These are phyloP conservation scores for Beauveria rudraprayagi DNA, from an alignment of 2,329 filamentous ascomycete species.

Conservation along the genomic window DNA sequence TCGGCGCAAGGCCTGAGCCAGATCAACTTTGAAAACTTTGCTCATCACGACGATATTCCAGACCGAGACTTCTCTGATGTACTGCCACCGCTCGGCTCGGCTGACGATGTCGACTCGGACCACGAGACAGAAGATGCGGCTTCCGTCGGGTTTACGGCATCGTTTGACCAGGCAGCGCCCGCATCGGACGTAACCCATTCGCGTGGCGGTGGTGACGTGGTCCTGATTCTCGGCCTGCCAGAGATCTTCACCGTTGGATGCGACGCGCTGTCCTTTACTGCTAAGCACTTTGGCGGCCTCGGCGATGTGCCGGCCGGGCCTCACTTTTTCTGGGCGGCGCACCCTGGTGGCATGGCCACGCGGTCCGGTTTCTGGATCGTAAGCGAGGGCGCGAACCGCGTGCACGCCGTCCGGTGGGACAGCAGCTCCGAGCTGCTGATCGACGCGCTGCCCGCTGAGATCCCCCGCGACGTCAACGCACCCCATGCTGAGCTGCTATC, in stretches of 20 bases:
- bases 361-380: constrained; percentile 53
- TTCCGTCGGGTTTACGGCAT: no score
- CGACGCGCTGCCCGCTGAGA: constrained; percentile 39
- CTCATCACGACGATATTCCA: neutral
- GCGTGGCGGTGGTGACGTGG: constrained; percentile 35
- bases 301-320: constrained; percentile 45
- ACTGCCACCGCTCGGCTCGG: neutral
- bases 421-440: constrained; percentile 45
- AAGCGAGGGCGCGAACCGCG: constrained; percentile 24
- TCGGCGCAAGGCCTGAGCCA: neutral
- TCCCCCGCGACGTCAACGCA: constrained; percentile 31
- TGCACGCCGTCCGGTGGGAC: constrained; percentile 48
- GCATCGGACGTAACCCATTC: neutral
- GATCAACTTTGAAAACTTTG: no score
- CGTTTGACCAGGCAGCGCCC: neutral
- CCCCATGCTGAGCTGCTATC: constrained; percentile 36
- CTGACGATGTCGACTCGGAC: neutral
- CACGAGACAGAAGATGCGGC: neutral
- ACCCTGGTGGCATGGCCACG: constrained; percentile 37
- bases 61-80: neutral
- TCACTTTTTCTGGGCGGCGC: constrained; percentile 53
- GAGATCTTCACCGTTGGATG: constrained; percentile 44
- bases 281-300: constrained; percentile 43
- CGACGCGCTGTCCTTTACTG: constrained; percentile 42
- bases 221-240: constrained; percentile 46